Evolutionary conservation across 495 filamentous ascomycete species (phyloP), one percentile per base, ranked within the genome.

Genomic region (Aspergillus funiculosus): DNA sequence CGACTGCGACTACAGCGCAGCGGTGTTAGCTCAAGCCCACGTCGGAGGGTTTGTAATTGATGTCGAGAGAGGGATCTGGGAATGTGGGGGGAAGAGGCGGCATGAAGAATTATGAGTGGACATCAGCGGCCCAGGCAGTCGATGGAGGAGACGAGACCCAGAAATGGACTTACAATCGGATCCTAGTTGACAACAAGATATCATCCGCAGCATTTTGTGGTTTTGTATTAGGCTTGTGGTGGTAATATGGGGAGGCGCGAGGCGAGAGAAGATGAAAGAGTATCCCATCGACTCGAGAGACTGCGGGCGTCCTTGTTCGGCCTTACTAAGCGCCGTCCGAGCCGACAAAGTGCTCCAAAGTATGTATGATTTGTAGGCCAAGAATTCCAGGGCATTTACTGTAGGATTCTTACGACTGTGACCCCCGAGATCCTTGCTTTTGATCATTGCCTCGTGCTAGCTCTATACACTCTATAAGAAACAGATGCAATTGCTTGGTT

Each of bases 191-290:
- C 35, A 57, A 48, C 28, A 29, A 51, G 34, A 51, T 52, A 39
- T 45, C 61, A 67, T 68, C 53, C 57, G 63, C 50, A 75, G 65
- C 64, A 75, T 74, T 46, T 73, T 75, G 43, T 9, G 40, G 24
- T 50, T 34, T 14, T 37, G 48, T 35, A 35, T 21, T 15, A 24
- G 18, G 34, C 31, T 43, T n/a, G 31, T 44, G 34, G 31, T 14
- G 27, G 25, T 42, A 43, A 19, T 32, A 32, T 29, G 34, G 30
- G 36, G 43, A 18, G 18, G 22, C 20, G 15, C 30, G 39, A 37
- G n/a, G 39, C 27, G 36, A 19, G 27, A 29, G 49, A 37, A 43
- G 9, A 11, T 24, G 11, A 42, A 46, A 36, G 28, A 48, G 29
- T 41, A 15, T 48, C 42, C 49, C 49, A 57, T 52, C 53, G 50